Evolutionary conservation across 2,329 filamentous ascomycete species (phyloP), one percentile per base, ranked within the genome.

Genomic region (Huntiella savannae): DNA sequence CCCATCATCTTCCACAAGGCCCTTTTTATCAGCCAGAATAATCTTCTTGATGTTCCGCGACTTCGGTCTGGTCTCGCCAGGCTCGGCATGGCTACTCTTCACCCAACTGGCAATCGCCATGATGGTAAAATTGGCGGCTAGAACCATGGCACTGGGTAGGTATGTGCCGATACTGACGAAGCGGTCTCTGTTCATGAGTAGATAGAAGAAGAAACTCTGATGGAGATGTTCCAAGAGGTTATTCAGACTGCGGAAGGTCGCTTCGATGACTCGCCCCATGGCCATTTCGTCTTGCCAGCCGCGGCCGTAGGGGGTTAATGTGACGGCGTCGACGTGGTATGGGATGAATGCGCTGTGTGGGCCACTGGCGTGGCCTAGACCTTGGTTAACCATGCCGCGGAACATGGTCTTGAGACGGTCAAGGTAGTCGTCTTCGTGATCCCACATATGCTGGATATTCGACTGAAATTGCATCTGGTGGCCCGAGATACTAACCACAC

Each of bases 91-190:
- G 1, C 88, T 88, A 55, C 84, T 94, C 60, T 82, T 78, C 12
- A 95, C 71, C 91, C 91, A 98, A n/a, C 95, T 67, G 12, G 79
- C 79, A 54, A 96, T 88, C 4, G 88, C 85, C 68, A 88, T 93
- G 58, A 98, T 88, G 28, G 83, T 94, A 57, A 96, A 96, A 60
- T 87, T 95, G 38, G 79, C 82, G 2, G 91, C 91, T 48, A 98
- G 72, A 43, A 96, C 64, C 91, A 98, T 98, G n/a, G 91, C 91
- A 54, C 85, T 92, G 0, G 91, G 91, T 3, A 98, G 70, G 58
- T 98, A 98, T 1, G 88, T 98, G 12, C 91, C 91, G 52, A 98
- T 98, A 62, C 87, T 96, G 54, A 96, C 91, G 58, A 98, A 98
- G 8, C 87, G 78, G 55, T 91, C 83, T 28, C 79, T 75, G 54